phyloP scores from a whole-genome alignment of 148 eudicot genomes.

The Amaranthus hypochondriacus region DNA sequence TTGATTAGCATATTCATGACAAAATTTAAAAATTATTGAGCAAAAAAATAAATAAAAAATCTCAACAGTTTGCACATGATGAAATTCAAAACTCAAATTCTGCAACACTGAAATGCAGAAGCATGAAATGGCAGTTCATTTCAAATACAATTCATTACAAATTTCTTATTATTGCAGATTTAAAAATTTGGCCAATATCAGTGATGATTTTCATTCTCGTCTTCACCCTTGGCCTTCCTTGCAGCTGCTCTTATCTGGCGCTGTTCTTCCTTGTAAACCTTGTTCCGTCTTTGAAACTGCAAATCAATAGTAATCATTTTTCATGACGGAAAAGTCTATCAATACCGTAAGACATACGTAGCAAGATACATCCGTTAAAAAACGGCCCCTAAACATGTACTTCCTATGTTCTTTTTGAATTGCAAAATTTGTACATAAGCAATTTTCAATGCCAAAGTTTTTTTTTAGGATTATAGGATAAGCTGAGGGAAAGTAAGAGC shows the following conservation, averaged over 20 bases:
- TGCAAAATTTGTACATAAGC: too few relatives aligned
- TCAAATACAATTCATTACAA: conserved; percentile 9
- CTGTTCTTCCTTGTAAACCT: conserved; percentile 92
- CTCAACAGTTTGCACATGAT: conserved; percentile 15
- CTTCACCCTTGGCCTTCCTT: conserved; percentile 63
- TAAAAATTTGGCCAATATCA: not conserved
- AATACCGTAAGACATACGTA: too few relatives aligned
- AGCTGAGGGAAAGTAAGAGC: too few relatives aligned
- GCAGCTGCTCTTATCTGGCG: conserved; percentile 91
- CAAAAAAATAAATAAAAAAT: not conserved
- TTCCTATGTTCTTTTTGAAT: too few relatives aligned
- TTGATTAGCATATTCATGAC: too few relatives aligned
- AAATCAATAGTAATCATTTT: not conserved
- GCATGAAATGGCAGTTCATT: conserved; percentile 7
- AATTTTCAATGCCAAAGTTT: too few relatives aligned
- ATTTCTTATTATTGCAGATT: conserved; percentile 16
- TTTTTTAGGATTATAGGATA: too few relatives aligned
- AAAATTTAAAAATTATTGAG: too few relatives aligned
- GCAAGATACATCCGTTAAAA: too few relatives aligned
- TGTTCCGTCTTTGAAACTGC: conserved; percentile 92
- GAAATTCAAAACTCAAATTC: conserved; percentile 10
- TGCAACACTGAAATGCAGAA: conserved; percentile 1
- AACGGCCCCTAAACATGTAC: too few relatives aligned
- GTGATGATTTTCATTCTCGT: conserved; percentile 26
- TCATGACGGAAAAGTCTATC: too few relatives aligned